Base-by-base conservation (phyloP, 805 yeast species). In the Candida chauliodis region DNA sequence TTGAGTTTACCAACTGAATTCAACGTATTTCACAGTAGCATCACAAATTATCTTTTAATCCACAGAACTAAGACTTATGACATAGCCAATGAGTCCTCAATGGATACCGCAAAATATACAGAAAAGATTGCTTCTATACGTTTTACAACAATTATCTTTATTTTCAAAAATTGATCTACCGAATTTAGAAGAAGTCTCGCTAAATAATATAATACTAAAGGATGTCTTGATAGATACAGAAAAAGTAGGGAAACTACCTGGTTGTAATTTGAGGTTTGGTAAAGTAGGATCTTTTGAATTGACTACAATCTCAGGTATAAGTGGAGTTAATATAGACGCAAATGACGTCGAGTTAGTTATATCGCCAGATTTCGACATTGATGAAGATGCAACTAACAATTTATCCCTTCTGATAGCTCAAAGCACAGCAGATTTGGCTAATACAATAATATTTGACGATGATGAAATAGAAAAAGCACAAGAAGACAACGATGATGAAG, bases 61-160 rank as follows among this genome's bases (percentile, higher is more conserved):
- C n/a, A n/a, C n/a, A n/a, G n/a, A n/a, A n/a, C n/a, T n/a, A n/a
- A n/a, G n/a, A n/a, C n/a, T n/a, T n/a, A n/a, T n/a, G n/a, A n/a
- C n/a, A n/a, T n/a, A n/a, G n/a, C 38, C 30, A 31, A 53, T 46
- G 52, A 52, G 53, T 47, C 60, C 70, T 55, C 50, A 53, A 44
- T 87, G 95, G 95, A 73, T 86, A 58, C 91, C 95, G 5, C 91
- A 82, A 56, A 85, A 84, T 59, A 70, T 90, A 29, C 96, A 89
- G 52, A 84, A 85, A 61, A 69, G 95, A 49, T 73, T 89, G 26
- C 74, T 90, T 30, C 77, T 84, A 30, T 88, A 87, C 58, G 77
- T 89, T 4, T 72, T 90, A 18, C 86, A 84, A 55, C 91, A 87
- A 58, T 75, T 89, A 30, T 79, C 90, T 11, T 62, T 90, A 29